Base-by-base conservation (phyloP, 2,329 filamentous ascomycete species). In the Teratosphaeria gauchensis region DNA sequence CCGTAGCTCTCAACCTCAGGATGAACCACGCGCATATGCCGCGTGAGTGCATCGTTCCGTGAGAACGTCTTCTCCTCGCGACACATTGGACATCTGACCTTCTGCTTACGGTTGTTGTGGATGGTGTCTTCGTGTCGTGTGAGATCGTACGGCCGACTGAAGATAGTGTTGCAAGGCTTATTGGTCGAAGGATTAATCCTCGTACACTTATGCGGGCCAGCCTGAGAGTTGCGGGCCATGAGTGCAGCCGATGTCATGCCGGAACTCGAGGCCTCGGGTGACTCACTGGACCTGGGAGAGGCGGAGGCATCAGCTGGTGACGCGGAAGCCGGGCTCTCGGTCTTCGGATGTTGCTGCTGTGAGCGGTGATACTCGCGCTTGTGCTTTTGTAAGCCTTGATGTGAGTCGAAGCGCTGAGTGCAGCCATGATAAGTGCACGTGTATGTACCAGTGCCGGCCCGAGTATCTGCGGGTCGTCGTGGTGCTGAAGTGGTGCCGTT, bases 41-140 rank as follows among this genome's bases (percentile, higher is more conserved):
- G 81, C 14, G 92, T 97, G 54, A 97, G 80, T 1, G 94, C 94
- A 77, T 99, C 94, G 63, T 92, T 94, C 59, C 94, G 85, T 66
- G 91, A 96, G 71, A 99, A 99, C 0, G 90, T 95, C 81, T 97
- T 97, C 70, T 97, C 92, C 68, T 97, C 92, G 1, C 89, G 91
- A 75, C 94, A 99, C 54, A 96, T 77, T 62, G 92, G 86, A 74
- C 94, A 99, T 52, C 90, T 86, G 7, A 96, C 91, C 78, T 97
- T 97, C 73, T 92, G 86, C 80, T 96, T 96, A 68, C 89, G 85
- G 1, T 86, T 87, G 67, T 96, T 96, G 81, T 97, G 94, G 64
- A 97, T 97, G 0, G 94, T 97, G 65, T 96, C 92, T 73, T 99
- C 94, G 71, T 99, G 94, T 24, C 94, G 83, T 0, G 94, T 99